These are phyloP conservation scores for Dioszegia hungarica DNA, from an alignment of 768 basidiomycete species.

Conservation along the genomic window DNA sequence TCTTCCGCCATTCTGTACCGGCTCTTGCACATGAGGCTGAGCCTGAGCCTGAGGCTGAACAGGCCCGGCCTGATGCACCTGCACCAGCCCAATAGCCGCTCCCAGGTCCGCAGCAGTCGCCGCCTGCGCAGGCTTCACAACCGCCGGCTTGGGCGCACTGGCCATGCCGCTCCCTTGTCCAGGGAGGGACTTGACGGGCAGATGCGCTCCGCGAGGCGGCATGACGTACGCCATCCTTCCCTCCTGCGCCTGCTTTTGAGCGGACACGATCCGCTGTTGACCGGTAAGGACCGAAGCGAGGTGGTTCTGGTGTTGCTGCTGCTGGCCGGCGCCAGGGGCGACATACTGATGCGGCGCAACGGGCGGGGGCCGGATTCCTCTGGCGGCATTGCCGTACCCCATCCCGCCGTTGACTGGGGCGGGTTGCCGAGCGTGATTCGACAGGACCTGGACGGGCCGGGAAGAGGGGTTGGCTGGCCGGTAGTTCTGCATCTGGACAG, in stretches of 20 bases:
- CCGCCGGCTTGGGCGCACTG: neutral
- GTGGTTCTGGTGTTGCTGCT: constrained; percentile 9
- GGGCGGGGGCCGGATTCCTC: constrained; percentile 29
- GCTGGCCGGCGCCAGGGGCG: neutral
- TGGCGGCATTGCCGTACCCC: constrained; percentile 45
- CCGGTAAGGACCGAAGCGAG: constrained; percentile 10
- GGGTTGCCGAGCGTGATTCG: constrained; percentile 40
- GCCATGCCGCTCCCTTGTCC: neutral
- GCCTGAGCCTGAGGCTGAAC: too few relatives aligned
- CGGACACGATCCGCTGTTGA: neutral
- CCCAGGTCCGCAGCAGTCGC: neutral
- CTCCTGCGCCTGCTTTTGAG: neutral
- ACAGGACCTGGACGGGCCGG: constrained; percentile 23
- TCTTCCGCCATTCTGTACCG: constrained; percentile 2
- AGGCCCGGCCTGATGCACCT: too few relatives aligned
- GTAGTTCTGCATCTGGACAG: constrained; percentile 41
- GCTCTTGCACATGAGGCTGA: too few relatives aligned
- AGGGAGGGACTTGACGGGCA: neutral
- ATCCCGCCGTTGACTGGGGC: constrained; percentile 17
- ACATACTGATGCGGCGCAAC: neutral
- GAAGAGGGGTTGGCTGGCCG: constrained; percentile 13
- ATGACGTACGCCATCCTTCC: neutral
- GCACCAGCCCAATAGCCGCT: neutral
- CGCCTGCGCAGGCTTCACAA: neutral
- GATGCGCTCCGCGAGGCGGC: neutral